Evolutionary conservation across 2,329 filamentous ascomycete genomes (phyloP), one percentile per base, ranked within the genome.

Genomic region (Monosporascus sp.): DNA sequence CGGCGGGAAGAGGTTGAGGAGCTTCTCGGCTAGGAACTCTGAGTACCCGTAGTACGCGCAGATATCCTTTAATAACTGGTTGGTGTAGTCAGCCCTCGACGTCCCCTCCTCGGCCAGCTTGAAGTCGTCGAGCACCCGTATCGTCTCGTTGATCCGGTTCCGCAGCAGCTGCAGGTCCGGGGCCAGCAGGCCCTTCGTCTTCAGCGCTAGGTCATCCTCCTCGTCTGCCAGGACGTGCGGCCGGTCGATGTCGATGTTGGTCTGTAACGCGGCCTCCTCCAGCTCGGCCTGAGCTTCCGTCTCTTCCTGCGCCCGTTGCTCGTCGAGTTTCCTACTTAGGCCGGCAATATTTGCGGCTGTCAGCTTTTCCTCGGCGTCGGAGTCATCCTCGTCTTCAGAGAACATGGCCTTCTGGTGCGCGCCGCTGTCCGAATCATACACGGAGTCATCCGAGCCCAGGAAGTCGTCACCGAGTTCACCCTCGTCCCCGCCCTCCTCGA

Each of bases 41-140:
- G 89, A 95, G 77, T 99, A 99, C 55, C 93, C 92, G 69, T 99
- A 99, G 78, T 99, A 99, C 52, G 88, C 84, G 75, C 91, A 97
- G 54, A 97, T 89, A 66, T 99, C 94, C 72, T 90, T 89, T 56
- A 97, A 73, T 52, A 99, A 78, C 70, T 95, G 89, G 22, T 84
- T 78, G 15, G 89, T 90, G 71, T 99, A 97, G 67, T 97, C 94
- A 49, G 88, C 83, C 63, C 94, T 83, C 52, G 90, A 95, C 61
- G 89, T 84, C 31, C 86, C 88, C 39, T 88, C 82, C 68, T 96
- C 89, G 24, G 85, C 83, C 14, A 97, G 77, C 48, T 89, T 90
- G 69, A 97, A 92, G 70, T 95, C 90, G 62, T 93, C 90, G 38
- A 99, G 77, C 35, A 97, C 88, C 57, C 94, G 88, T 60, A 97